Evolutionary conservation across 225 moss, liverwort and hornwort species (phyloP), one percentile per base, ranked within the genome.

Genomic region (Marchantia paleacea): DNA sequence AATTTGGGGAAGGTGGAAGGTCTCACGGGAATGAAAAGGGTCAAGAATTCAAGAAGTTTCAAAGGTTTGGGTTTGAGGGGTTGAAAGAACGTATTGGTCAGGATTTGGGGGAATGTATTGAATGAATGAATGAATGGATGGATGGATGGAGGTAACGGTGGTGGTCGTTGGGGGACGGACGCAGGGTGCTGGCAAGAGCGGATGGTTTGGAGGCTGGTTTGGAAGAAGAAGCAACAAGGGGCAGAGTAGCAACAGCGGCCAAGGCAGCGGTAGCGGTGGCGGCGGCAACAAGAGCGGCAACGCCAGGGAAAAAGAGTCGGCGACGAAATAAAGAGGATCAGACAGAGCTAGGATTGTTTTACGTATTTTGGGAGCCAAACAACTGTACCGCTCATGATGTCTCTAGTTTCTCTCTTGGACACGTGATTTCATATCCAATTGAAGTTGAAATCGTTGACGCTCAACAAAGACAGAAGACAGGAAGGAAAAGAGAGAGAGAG

Each of bases 141-240:
- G 19, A 69, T 57, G 31, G 8, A 70, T 19, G 53, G n/a, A 14
- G 39, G 25, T 81, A 28, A n/a, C 39, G 39, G 5, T 2, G 39
- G 39, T 39, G 39, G 39, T 39, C 39, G 39, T 39, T 39, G 39
- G 47, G 63, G 75, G 72, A 29, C 79, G 47, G 39, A 68, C 53
- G 82, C 84, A 87, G 84, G 69, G 69, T 70, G 3, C 39, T 5
- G 12, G 69, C 31, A 84, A 76, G 48, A 80, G 76, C 72, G 87
- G 87, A 60, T 87, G 87, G 87, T 87, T 87, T 78, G 87, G 87
- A 77, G 68, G 87, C 60, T 87, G 87, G 87, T 87, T 84, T 80
- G 79, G 84, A 81, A 76, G 82, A 60, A 76, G 31, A 67, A 18
- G 62, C 31, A 72, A 72, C 15, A 63, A 74, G 39, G 30, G 57